Conservation (phyloP, 2,329 filamentous ascomycete species). For the Phyllosticta capitalensis region DNA sequence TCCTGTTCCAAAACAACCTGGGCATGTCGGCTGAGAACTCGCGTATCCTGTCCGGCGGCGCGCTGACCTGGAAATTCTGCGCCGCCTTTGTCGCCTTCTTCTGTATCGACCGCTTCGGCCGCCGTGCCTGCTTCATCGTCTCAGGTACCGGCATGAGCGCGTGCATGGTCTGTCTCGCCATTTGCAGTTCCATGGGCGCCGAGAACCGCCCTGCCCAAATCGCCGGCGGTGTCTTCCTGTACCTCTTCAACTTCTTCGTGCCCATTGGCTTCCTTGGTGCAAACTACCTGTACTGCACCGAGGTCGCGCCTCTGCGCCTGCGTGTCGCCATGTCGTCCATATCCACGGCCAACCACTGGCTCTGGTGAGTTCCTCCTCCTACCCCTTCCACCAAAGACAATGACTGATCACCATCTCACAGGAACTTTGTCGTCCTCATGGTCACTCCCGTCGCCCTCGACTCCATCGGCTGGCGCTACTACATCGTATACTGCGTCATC, state of each 20-base stretch:
- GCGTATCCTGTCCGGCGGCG: constrained; percentile 38
- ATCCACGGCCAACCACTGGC: constrained; percentile 46
- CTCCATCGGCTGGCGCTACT: constrained; percentile 44
- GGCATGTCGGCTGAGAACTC: constrained; percentile 29
- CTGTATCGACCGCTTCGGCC: constrained; percentile 43
- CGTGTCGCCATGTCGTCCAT: constrained; percentile 48
- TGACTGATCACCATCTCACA: constrained; percentile 22
- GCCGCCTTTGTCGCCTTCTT: constrained; percentile 43
- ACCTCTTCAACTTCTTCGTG: constrained; percentile 52
- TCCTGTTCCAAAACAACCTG: constrained; percentile 18
- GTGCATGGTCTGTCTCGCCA: constrained; percentile 46
- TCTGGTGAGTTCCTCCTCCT: constrained; percentile 28
- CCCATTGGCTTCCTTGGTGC: constrained; percentile 50
- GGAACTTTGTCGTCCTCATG: constrained; percentile 36
- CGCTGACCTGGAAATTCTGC: constrained; percentile 48
- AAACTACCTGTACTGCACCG: constrained; percentile 52
- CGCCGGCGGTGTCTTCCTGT: constrained; percentile 47
- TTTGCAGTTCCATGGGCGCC: constrained; percentile 41
- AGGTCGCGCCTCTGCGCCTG: constrained; percentile 45
- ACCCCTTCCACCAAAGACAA: constrained; percentile 12
- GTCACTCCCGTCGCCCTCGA: constrained; percentile 39
- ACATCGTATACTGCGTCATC: constrained; percentile 42
- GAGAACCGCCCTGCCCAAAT: constrained; percentile 40
- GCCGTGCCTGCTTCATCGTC: constrained; percentile 43
- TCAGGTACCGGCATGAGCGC: constrained; percentile 43